phyloP scores from a whole-genome alignment of 1,284 basidiomycete species.

The Moesziomyces sp. region DNA sequence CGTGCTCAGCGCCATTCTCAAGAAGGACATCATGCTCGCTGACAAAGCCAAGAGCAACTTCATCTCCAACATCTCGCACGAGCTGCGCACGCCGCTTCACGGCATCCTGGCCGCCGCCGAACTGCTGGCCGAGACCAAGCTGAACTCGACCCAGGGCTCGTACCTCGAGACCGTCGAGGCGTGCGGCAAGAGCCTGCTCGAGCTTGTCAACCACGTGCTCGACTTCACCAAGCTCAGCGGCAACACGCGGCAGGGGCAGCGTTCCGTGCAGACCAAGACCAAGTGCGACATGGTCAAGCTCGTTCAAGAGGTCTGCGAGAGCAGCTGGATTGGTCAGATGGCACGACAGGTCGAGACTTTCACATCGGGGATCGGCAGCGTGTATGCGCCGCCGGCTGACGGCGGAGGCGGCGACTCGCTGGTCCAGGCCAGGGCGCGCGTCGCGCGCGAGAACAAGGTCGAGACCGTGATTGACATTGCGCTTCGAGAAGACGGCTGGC shows the following conservation, averaged over 20 bases:
- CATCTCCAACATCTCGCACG: conserved; percentile 94
- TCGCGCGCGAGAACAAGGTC: conserved; percentile 70
- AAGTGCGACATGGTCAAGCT: conserved; percentile 80
- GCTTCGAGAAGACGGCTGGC: conserved; percentile 81
- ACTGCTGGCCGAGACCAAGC: conserved; percentile 81
- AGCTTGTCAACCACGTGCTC: conserved; percentile 89
- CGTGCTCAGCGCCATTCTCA: conserved; percentile 90
- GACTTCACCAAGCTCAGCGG: conserved; percentile 96
- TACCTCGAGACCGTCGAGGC: conserved; percentile 79
- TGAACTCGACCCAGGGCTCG: conserved; percentile 83
- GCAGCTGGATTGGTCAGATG: conserved; percentile 91
- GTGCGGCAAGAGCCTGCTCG: conserved; percentile 71
- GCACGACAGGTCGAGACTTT: conserved; percentile 74
- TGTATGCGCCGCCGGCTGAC: conserved; percentile 78
- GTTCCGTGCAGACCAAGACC: conserved; percentile 28
- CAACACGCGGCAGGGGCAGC: conserved; percentile 69
- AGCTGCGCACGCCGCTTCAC: conserved; percentile 71
- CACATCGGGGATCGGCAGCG: conserved; percentile 80
- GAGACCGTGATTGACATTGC: conserved; percentile 91
- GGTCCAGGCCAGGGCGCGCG: conserved; percentile 33
- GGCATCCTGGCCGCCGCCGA: conserved; percentile 88
- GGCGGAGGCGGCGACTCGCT: conserved; percentile 7
- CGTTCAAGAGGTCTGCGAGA: conserved; percentile 93
- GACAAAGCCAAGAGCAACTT: conserved; percentile 89
- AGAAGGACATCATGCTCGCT: conserved; percentile 90